Conservation (phyloP, 2,329 filamentous ascomycete species). For the Cordyceps javanica region DNA sequence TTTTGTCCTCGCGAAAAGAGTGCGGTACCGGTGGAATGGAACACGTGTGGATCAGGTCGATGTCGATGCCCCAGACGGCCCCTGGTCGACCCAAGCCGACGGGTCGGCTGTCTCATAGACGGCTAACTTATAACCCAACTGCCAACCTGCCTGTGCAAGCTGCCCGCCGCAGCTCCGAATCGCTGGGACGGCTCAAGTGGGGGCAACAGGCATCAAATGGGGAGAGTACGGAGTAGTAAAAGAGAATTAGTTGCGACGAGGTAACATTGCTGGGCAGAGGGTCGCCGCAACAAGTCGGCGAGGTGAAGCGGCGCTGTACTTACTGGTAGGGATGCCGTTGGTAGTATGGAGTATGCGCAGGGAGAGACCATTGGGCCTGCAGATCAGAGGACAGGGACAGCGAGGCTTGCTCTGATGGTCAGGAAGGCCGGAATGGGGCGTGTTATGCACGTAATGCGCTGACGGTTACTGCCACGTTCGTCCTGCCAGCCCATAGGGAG, state of each 20-base stretch:
- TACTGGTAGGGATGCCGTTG: no score
- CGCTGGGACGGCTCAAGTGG: not conserved
- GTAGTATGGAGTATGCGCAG: no score
- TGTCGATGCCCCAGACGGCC: not conserved
- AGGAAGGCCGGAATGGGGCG: not conserved
- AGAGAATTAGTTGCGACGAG: not conserved
- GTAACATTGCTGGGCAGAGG: not conserved
- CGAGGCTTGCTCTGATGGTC: not conserved
- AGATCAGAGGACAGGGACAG: not conserved
- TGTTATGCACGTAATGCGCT: not conserved
- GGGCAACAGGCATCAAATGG: not conserved
- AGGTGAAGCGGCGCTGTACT: not conserved
- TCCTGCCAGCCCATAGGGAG: no score
- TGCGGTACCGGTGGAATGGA: not conserved
- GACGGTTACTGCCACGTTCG: no score
- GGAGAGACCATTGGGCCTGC: no score
- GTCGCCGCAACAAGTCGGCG: not conserved
- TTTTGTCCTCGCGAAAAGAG: not conserved
- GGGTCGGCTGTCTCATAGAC: conserved; percentile 7
- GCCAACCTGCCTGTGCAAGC: not conserved
- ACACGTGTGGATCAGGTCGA: not conserved
- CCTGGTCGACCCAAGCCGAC: conserved; percentile 6
- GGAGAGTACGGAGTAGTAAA: no score
- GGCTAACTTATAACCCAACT: not conserved
- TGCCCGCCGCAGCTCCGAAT: not conserved